phyloP scores from a whole-genome alignment of 75 land plant genomes.

The Larix kaempferi region DNA sequence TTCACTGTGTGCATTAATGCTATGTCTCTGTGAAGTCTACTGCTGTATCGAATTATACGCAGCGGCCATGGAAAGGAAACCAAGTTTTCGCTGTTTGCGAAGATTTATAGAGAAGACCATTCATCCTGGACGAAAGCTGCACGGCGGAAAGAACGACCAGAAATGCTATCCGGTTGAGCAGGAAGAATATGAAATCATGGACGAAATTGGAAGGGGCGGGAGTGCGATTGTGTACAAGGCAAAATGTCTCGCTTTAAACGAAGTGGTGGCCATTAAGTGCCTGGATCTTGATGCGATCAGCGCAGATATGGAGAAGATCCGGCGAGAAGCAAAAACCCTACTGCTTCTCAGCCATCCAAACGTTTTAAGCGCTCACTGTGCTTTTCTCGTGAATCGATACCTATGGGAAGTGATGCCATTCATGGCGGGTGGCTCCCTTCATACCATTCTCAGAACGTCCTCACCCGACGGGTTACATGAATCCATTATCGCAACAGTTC shows the following conservation, averaged over 20 bases:
- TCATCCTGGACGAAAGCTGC: too few relatives aligned
- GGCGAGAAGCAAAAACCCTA: constrained; percentile 67
- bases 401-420: constrained; percentile 97
- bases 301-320: constrained; percentile 48
- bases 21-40: too few relatives aligned
- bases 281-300: constrained; percentile 61
- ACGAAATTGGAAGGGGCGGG: constrained; percentile 72
- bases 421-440: constrained; percentile 84
- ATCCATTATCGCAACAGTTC: constrained; percentile 65
- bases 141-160: too few relatives aligned
- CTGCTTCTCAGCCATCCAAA: constrained; percentile 81
- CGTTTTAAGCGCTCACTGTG: constrained; percentile 79
- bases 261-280: constrained; percentile 74
- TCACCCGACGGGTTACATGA: constrained; percentile 75
- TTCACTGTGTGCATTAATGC: too few relatives aligned
- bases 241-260: constrained; percentile 39
- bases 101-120: too few relatives aligned
- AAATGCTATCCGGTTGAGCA: constrained; percentile 42
- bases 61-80: too few relatives aligned
- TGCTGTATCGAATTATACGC: too few relatives aligned
- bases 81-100: too few relatives aligned
- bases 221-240: constrained; percentile 83
- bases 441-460: constrained; percentile 60
- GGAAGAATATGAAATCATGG: constrained; percentile 45
- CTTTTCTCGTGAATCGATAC: constrained; percentile 56